Conservation (phyloP, 176 grass and related monocot genomes). For the Chrysopogon serrulatus region DNA sequence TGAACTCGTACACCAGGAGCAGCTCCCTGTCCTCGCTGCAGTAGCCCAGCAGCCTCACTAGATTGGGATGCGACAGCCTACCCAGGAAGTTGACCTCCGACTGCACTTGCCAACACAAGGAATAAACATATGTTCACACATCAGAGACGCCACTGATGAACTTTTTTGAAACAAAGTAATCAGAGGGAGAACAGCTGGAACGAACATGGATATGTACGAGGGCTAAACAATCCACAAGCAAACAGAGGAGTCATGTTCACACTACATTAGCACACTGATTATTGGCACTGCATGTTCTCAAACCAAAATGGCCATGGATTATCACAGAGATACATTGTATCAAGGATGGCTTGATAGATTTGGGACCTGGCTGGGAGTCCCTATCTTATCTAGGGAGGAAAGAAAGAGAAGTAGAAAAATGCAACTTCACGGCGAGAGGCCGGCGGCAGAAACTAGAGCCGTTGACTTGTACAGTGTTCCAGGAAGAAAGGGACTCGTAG, state of each 20-base stretch:
- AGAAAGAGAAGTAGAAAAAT: not conserved
- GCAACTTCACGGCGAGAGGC: not conserved
- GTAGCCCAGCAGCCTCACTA: conserved; percentile 87
- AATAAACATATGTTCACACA: not conserved
- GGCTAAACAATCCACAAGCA: conserved; percentile 10
- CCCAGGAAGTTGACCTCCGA: conserved; percentile 90
- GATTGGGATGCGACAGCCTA: conserved; percentile 74
- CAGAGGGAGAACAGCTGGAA: not conserved
- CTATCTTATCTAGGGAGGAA: not conserved
- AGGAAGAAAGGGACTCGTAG: not conserved
- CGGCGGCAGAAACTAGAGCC: not conserved
- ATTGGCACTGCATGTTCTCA: not conserved
- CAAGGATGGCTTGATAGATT: not conserved
- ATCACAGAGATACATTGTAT: not conserved
- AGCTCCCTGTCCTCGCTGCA: conserved; percentile 83
- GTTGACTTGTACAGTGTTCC: conserved; percentile 12
- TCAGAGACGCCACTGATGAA: too few species aligned
- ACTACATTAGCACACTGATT: not conserved
- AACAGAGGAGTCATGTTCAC: not conserved
- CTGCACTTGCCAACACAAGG: conserved; percentile 27
- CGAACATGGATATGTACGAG: conserved; percentile 17
- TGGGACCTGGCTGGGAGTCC: not conserved
- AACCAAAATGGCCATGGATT: not conserved
- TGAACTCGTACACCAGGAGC: conserved; percentile 90
- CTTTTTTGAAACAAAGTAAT: too few species aligned